These are phyloP conservation scores for Clitopilus passeckerianus DNA, from an alignment of 768 basidiomycete species.

Conservation along the genomic window DNA sequence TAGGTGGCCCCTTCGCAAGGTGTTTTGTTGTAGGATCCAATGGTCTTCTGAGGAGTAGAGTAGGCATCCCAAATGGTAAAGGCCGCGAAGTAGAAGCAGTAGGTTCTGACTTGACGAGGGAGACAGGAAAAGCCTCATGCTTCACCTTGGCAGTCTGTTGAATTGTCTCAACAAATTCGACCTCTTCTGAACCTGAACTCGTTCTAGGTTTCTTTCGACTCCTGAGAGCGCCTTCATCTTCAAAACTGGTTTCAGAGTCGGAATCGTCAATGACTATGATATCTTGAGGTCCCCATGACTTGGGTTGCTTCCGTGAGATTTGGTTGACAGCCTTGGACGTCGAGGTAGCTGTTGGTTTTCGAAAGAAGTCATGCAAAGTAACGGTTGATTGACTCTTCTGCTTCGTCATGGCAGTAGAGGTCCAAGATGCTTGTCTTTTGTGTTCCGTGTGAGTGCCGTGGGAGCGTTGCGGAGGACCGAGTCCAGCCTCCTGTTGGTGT, in stretches of 20 bases:
- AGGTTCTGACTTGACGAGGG: not conserved
- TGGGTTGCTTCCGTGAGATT: constrained; percentile 2
- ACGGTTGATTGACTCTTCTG: constrained; percentile 22
- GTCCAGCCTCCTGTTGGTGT: not conserved
- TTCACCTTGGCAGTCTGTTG: not conserved
- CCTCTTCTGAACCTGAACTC: constrained; percentile 22
- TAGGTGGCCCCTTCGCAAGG: too few relatives aligned
- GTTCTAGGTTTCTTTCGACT: constrained; percentile 15
- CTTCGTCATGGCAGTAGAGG: constrained; percentile 30
- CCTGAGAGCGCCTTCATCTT: constrained; percentile 5
- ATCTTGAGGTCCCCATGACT: constrained; percentile 21
- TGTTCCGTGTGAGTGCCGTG: constrained; percentile 4
- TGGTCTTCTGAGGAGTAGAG: constrained; percentile 10
- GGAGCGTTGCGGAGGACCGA: not conserved
- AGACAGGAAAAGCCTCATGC: not conserved
- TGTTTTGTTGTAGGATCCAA: too few relatives aligned
- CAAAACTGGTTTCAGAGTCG: constrained; percentile 38
- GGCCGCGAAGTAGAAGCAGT: not conserved
- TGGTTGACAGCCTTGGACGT: constrained; percentile 1
- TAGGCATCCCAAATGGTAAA: constrained; percentile 13
- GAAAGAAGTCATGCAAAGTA: constrained; percentile 39
- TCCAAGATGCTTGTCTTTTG: not conserved
- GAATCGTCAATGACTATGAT: constrained; percentile 58
- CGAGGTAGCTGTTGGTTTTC: constrained; percentile 3
- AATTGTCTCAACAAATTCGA: constrained; percentile 23